These are phyloP conservation scores for Sporobolomyces phaffii DNA, from an alignment of 768 basidiomycete species.

Conservation along the genomic window DNA sequence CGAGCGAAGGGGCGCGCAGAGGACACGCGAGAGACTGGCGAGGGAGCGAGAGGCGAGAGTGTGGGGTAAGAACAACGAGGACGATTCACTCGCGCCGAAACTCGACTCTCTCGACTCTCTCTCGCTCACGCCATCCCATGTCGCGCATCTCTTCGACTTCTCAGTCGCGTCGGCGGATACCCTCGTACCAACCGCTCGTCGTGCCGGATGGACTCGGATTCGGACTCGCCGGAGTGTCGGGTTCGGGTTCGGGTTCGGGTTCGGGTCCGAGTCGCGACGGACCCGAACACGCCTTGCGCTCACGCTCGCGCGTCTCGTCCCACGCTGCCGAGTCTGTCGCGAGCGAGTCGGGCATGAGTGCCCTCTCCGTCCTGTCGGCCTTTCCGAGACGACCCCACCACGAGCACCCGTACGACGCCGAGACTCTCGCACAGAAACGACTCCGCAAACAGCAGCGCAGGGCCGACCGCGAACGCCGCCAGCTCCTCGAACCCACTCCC, in stretches of 20 bases:
- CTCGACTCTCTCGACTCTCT: background rate
- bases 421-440: background rate
- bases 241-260: background rate
- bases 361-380: conserved; percentile 1
- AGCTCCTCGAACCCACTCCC: too few species aligned
- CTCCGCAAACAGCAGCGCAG: background rate
- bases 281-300: too few species aligned
- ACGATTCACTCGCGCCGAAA: too few species aligned
- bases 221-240: too few species aligned
- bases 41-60: too few species aligned
- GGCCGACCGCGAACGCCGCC: too few species aligned
- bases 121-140: background rate
- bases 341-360: conserved; percentile 15
- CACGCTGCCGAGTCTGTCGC: too few species aligned
- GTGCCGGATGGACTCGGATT: background rate
- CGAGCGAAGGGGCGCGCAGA: too few species aligned
- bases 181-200: background rate
- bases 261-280: too few species aligned
- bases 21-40: too few species aligned
- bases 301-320: too few species aligned
- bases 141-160: background rate
- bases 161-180: background rate
- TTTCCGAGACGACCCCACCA: too few species aligned
- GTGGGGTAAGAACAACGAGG: background rate
- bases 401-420: background rate